Evolutionary conservation across 371 early-diverging fungal genomes (phyloP).

Genomic region (Mucor lusitanicus): DNA sequence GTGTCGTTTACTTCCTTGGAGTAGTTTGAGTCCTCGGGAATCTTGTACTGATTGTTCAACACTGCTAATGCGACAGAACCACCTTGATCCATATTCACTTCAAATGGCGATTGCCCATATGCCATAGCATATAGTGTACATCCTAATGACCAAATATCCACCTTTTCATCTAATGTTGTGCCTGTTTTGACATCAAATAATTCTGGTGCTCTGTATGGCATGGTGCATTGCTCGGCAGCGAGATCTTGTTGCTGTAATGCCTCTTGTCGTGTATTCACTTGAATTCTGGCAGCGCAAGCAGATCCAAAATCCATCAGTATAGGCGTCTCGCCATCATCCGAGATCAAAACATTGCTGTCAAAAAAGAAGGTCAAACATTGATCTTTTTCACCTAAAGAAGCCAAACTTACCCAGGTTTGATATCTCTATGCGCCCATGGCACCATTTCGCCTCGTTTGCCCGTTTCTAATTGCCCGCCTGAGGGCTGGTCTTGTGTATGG

Average conservation of each 20-base stretch:
- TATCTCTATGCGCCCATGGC: constrained; percentile 70
- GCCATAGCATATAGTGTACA: constrained; percentile 73
- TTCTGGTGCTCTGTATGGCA: constrained; percentile 77
- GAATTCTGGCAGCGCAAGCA: constrained; percentile 54
- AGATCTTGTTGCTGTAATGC: constrained; percentile 64
- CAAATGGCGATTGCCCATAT: constrained; percentile 70
- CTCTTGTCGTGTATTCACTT: constrained; percentile 51
- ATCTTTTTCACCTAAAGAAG: not conserved
- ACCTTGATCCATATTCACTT: constrained; percentile 54
- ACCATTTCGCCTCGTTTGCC: constrained; percentile 39
- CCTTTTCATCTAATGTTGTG: constrained; percentile 56
- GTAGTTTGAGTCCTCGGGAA: constrained; percentile 48
- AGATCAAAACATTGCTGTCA: constrained; percentile 54
- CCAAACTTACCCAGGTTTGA: constrained; percentile 66
- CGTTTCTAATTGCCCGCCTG: constrained; percentile 10
- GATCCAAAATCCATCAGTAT: constrained; percentile 78
- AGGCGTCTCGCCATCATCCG: constrained; percentile 64
- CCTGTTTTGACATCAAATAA: constrained; percentile 71
- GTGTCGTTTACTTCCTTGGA: constrained; percentile 55
- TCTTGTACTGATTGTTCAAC: constrained; percentile 53
- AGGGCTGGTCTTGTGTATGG: constrained; percentile 11
- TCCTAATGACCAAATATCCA: constrained; percentile 77
- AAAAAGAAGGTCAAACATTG: not conserved
- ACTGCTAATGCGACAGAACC: constrained; percentile 71
- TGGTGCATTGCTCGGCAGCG: constrained; percentile 66